phyloP scores from a whole-genome alignment of 331 rosid species.

The Saraca asoca region DNA sequence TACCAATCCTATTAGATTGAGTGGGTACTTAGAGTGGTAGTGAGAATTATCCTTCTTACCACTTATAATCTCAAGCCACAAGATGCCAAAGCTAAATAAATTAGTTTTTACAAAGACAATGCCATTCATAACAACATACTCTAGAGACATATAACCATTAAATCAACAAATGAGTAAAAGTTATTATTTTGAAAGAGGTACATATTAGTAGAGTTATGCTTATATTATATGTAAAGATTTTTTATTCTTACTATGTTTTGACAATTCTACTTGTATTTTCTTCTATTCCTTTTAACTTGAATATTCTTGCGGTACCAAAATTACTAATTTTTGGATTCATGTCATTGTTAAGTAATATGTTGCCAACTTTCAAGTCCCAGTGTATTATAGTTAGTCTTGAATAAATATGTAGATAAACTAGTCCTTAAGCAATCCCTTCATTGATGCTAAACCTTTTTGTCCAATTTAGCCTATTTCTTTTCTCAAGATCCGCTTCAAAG shows the following conservation, averaged over 20 bases:
- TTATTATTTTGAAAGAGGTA: too few species aligned
- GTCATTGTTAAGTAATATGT: constrained; percentile 36
- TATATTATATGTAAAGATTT: too few species aligned
- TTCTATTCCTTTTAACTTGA: constrained; percentile 24
- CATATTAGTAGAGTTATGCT: too few species aligned
- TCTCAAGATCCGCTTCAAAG: not conserved
- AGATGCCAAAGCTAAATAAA: too few species aligned
- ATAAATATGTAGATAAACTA: constrained; percentile 27
- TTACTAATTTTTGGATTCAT: constrained; percentile 34
- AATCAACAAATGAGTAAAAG: too few species aligned
- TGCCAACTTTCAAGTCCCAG: constrained; percentile 23
- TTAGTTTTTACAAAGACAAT: too few species aligned
- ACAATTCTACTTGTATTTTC: constrained; percentile 39
- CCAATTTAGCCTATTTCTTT: not conserved
- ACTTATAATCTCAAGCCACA: too few species aligned
- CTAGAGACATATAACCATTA: too few species aligned
- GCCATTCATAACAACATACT: too few species aligned
- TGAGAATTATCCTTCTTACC: too few species aligned
- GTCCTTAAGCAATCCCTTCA: constrained; percentile 28
- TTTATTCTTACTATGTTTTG: constrained; percentile 41
- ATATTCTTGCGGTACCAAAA: constrained; percentile 48
- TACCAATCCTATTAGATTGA: too few species aligned
- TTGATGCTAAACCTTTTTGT: constrained; percentile 10
- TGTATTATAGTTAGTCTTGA: constrained; percentile 28
- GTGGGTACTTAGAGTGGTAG: too few species aligned